Conservation (phyloP, 106 monocot genomes). For the Iris macrosiphon region DNA sequence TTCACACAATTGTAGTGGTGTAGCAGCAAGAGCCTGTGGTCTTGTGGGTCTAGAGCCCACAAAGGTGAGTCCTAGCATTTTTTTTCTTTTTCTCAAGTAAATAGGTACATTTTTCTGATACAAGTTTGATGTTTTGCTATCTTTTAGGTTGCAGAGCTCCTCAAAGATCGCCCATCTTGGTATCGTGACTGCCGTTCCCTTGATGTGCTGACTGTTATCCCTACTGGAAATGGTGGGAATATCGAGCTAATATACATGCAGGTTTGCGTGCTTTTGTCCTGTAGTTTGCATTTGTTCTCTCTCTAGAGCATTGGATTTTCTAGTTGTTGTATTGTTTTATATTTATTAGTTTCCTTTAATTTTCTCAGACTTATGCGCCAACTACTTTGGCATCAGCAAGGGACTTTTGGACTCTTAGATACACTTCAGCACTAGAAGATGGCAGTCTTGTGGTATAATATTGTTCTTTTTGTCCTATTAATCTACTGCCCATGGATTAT, state of each 20-base stretch:
- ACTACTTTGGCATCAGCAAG: conserved; percentile 80
- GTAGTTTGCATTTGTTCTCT: not conserved
- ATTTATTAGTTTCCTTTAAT: too few species aligned
- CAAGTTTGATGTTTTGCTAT: not conserved
- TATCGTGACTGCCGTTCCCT: conserved; percentile 75
- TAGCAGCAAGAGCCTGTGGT: conserved; percentile 90
- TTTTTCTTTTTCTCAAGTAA: too few species aligned
- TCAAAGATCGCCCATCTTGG: conserved; percentile 87
- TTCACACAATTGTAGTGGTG: conserved; percentile 87
- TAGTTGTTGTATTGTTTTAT: not conserved
- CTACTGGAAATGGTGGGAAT: conserved; percentile 81
- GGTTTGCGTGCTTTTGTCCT: conserved; percentile 24
- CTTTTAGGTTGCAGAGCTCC: conserved; percentile 70
- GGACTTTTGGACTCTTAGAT: conserved; percentile 86
- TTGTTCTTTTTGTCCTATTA: not conserved
- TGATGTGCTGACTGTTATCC: conserved; percentile 64
- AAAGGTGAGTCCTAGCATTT: conserved; percentile 38
- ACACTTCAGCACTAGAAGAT: conserved; percentile 69
- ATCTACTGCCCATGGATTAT: too few species aligned
- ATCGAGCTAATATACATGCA: conserved; percentile 94
- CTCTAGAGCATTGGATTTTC: not conserved
- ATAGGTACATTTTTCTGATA: not conserved
- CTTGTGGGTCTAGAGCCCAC: conserved; percentile 94
- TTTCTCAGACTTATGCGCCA: conserved; percentile 73
- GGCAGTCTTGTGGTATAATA: conserved; percentile 61